Evolutionary conservation across 139 green algal genomes (phyloP).

Genomic region (Chlamydomonas sphaeroides): DNA sequence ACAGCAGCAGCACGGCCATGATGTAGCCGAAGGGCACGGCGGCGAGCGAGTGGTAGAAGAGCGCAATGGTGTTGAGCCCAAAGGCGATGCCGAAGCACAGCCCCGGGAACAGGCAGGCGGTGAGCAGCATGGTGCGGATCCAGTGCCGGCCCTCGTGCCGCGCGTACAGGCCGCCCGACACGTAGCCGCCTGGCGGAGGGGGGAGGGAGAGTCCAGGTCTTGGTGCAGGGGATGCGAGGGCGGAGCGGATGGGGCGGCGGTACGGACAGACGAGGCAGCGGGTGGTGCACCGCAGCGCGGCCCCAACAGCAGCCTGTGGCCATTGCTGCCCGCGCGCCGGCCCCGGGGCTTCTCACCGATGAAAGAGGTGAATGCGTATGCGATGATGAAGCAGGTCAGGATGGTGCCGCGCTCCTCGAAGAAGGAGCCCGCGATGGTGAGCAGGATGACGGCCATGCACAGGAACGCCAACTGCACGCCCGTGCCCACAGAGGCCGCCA

Average conservation of each 20-base stretch:
- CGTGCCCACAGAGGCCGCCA: constrained; percentile 74
- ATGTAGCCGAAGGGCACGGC: constrained; percentile 95
- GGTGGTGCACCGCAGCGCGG: too few species aligned
- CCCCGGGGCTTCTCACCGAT: constrained; percentile 71
- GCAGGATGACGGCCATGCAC: constrained; percentile 85
- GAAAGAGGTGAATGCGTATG: constrained; percentile 92
- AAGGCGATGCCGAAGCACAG: constrained; percentile 88
- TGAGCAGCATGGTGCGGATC: constrained; percentile 94
- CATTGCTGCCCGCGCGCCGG: constrained; percentile 43
- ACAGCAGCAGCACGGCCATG: constrained; percentile 85
- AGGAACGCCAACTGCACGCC: constrained; percentile 90
- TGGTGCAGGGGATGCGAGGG: not conserved
- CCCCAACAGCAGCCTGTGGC: too few species aligned
- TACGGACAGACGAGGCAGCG: not conserved
- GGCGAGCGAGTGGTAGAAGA: constrained; percentile 91
- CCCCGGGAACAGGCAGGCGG: constrained; percentile 76
- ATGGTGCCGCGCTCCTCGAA: constrained; percentile 88
- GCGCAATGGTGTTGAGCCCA: constrained; percentile 95
- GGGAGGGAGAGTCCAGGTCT: not conserved
- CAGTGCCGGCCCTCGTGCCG: constrained; percentile 89
- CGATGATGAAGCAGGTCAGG: constrained; percentile 94
- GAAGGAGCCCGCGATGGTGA: constrained; percentile 86
- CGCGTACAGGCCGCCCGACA: constrained; percentile 86
- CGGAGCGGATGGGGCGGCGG: not conserved
- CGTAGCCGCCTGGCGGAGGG: constrained; percentile 67